Evolutionary conservation across 2,329 filamentous ascomycete genomes (phyloP).

Genomic region (Kalaharituber pfeilii): DNA sequence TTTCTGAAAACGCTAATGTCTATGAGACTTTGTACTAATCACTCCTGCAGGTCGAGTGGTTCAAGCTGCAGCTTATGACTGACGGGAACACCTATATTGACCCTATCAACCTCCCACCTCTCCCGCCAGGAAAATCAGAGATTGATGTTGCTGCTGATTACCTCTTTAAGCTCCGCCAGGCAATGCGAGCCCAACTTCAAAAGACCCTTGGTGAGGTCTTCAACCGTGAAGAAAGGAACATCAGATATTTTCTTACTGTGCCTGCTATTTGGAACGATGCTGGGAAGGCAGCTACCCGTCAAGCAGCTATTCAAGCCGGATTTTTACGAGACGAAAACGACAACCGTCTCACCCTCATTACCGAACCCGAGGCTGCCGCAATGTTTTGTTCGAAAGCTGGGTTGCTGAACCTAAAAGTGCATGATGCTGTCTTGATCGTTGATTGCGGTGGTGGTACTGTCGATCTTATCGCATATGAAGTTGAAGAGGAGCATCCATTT

Average conservation of each 20-base stretch:
- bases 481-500: slow-evolving; percentile 93
- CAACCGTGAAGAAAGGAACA: slow-evolving; percentile 94
- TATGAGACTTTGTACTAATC: not conserved
- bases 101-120: slow-evolving; percentile 92
- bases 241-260: slow-evolving; percentile 94
- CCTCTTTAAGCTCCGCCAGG: slow-evolving; percentile 91
- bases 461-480: slow-evolving; percentile 96
- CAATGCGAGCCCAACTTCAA: slow-evolving; percentile 86
- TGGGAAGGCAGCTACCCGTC: slow-evolving; percentile 88
- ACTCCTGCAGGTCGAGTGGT: slow-evolving; percentile 56
- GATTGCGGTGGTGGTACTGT: slow-evolving; percentile 97
- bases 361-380: slow-evolving; percentile 89
- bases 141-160: slow-evolving; percentile 99
- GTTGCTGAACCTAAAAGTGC: slow-evolving; percentile 88
- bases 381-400: slow-evolving; percentile 97
- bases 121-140: slow-evolving; percentile 94
- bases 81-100: slow-evolving; percentile 98
- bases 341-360: slow-evolving; percentile 83
- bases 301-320: slow-evolving; percentile 88
- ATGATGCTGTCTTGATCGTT: slow-evolving; percentile 94
- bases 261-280: slow-evolving; percentile 99
- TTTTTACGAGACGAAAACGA: slow-evolving; percentile 96
- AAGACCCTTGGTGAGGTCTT: slow-evolving; percentile 97
- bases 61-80: slow-evolving; percentile 97
- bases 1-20: not conserved